Conservation (phyloP, 2,329 filamentous ascomycete genomes). For the Ophiocordyceps camponoti-floridani region DNA sequence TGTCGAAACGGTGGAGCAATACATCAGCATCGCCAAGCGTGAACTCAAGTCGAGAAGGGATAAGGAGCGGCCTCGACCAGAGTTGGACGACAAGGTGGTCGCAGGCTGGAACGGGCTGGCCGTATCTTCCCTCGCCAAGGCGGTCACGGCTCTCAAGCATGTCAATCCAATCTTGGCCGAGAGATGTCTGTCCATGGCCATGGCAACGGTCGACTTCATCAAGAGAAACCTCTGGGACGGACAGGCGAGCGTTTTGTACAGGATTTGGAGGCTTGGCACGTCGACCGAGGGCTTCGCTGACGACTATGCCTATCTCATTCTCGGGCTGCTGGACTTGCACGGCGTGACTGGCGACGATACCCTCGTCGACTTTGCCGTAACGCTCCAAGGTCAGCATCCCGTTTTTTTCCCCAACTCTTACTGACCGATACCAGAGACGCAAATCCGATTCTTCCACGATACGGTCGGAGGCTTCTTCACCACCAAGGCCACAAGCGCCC, state of each 20-base stretch:
- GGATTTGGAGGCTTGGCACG: slow-evolving; percentile 52
- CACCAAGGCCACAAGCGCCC: slow-evolving; percentile 41
- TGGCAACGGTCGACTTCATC: slow-evolving; percentile 54
- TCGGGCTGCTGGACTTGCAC: slow-evolving; percentile 70
- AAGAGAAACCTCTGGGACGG: slow-evolving; percentile 54
- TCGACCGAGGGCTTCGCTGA: slow-evolving; percentile 67
- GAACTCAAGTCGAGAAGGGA: slow-evolving; percentile 58
- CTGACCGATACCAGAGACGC: slow-evolving; percentile 31
- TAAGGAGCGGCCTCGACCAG: slow-evolving; percentile 55
- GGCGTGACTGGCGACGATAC: slow-evolving; percentile 61
- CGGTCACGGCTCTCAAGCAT: slow-evolving; percentile 46
- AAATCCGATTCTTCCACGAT: slow-evolving; percentile 68
- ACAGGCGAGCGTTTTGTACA: slow-evolving; percentile 42
- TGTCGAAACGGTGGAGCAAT: slow-evolving; percentile 47
- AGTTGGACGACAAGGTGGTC: slow-evolving; percentile 75
- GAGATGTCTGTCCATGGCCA: slow-evolving; percentile 47
- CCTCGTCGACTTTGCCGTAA: slow-evolving; percentile 66
- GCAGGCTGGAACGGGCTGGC: slow-evolving; percentile 79
- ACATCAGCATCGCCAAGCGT: slow-evolving; percentile 46
- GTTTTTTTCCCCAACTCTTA: background rate
- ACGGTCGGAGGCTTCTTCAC: slow-evolving; percentile 54
- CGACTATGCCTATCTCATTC: slow-evolving; percentile 81
- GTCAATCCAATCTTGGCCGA: slow-evolving; percentile 38
- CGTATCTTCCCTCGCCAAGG: slow-evolving; percentile 64
- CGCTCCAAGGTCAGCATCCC: slow-evolving; percentile 45